Evolutionary conservation across 2,329 filamentous ascomycete species (phyloP), one percentile per base, ranked within the genome.

Genomic region (Penicillium corylophilum): DNA sequence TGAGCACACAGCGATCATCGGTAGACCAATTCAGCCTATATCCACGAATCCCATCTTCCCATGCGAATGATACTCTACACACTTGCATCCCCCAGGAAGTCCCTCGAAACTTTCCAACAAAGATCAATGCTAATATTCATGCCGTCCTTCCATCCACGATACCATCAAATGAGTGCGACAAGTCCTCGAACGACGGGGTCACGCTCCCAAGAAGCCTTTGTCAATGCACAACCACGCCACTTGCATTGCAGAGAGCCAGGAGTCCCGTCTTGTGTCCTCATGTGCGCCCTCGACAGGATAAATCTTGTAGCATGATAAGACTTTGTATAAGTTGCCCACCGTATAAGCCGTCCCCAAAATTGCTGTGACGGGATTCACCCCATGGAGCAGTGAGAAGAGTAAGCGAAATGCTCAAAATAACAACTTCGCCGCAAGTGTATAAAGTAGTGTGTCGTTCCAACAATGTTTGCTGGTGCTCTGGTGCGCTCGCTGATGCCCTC

Each of bases 1-100:
- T 81, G 79, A 84, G 81, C 81, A 77, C 79, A 81, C 77, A 82
- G 79, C 74, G 53, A 51, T 49, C 78, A 63, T 60, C 80, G 74
- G 44, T 54, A 33, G 22, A 44, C 45, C 24, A 23, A 18, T 39
- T 31, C 36, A 39, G 40, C 28, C 42, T 20, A 49, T 40, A 39
- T 18, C 41, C n/a, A 23, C 20, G 40, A 42, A 38, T 35, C 40
- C 13, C 33, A 49, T 22, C 24, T 42, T 31, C 40, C 31, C 12
- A 38, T 16, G 29, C 35, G 15, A 42, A 9, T 26, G 16, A 26
- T 28, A 29, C 23, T n/a, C 16, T 8, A 15, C 38, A 31, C 26
- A 24, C 15, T 42, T 20, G 26, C 38, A 40, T 42, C n/a, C 18
- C 23, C 13, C 22, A 12, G 9, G 12, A 41, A 16, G 1, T n/a